A percentile compares a stretch with the other conserved stretches of the same genome.
These are phyloP conservation scores for Heterobasidion irregulare DNA, from an alignment of 1,284 basidiomycete genomes.

Conservation along the genomic window DNA sequence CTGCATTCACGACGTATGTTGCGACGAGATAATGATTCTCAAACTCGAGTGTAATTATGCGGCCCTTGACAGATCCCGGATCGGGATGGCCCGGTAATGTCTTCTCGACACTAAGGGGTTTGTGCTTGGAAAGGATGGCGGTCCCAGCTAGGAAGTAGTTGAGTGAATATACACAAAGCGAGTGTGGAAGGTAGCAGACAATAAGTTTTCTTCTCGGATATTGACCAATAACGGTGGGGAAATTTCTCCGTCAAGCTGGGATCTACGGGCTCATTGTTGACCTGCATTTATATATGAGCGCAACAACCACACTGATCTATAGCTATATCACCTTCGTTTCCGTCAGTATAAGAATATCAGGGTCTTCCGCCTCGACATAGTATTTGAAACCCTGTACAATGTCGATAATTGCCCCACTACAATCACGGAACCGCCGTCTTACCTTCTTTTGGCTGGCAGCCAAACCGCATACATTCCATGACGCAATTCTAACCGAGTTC, in stretches of 20 bases:
- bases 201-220: slow-evolving; percentile 68
- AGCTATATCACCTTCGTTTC: slow-evolving; percentile 62
- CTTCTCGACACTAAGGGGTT: slow-evolving; percentile 61
- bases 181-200: slow-evolving; percentile 31
- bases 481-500: slow-evolving; percentile 47
- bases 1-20: slow-evolving; percentile 88
- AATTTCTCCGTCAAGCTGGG: slow-evolving; percentile 47
- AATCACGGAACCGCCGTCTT: neutral
- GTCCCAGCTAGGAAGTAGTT: slow-evolving; percentile 54
- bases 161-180: neutral
- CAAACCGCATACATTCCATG: slow-evolving; percentile 74
- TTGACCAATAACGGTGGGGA: slow-evolving; percentile 70
- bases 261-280: slow-evolving; percentile 58
- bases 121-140: slow-evolving; percentile 72
- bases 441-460: slow-evolving; percentile 70
- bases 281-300: slow-evolving; percentile 27
- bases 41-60: slow-evolving; percentile 80
- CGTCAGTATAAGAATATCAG: slow-evolving; percentile 72
- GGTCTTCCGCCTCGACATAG: slow-evolving; percentile 78
- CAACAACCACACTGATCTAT: neutral
- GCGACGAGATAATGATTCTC: slow-evolving; percentile 64
- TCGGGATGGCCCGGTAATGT: slow-evolving; percentile 70
- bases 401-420: neutral
- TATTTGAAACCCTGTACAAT: slow-evolving; percentile 61
- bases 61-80: slow-evolving; percentile 53